phyloP scores from a whole-genome alignment of 306 rosid genomes.

The Rosa rugosa region DNA sequence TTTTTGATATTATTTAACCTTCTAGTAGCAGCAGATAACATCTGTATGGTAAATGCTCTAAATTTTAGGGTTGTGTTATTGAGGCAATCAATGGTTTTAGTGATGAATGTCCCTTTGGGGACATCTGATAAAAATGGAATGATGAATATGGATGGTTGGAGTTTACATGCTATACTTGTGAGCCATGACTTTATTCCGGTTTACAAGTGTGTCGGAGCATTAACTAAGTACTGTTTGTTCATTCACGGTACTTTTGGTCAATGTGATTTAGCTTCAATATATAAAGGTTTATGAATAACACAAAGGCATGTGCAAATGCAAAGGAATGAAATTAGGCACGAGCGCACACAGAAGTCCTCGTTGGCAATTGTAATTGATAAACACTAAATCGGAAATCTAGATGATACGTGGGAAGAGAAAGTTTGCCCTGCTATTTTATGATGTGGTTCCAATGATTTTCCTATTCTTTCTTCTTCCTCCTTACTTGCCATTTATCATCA shows the following conservation, averaged over 20 bases:
- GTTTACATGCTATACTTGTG: not conserved
- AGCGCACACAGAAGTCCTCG: not conserved
- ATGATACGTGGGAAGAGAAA: not conserved
- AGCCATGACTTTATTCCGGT: not conserved
- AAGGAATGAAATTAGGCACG: not conserved
- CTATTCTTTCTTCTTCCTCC: not conserved
- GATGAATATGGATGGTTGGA: not conserved
- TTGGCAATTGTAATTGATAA: not conserved
- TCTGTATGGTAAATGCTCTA: not conserved
- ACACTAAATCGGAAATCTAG: not conserved
- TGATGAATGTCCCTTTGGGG: not conserved
- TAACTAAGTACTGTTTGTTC: not conserved
- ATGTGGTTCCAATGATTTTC: not conserved
- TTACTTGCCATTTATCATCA: not conserved
- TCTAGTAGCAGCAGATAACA: not conserved
- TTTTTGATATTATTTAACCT: not conserved
- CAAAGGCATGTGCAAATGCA: not conserved
- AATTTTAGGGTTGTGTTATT: not conserved
- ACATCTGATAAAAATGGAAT: not conserved
- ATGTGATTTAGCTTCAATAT: not conserved
- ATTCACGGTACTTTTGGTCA: not conserved
- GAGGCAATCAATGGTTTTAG: not conserved
- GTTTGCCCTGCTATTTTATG: not conserved
- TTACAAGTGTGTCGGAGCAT: not conserved
- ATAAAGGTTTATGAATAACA: not conserved